Conservation (phyloP, 2,329 filamentous ascomycete species). For the Cercospora citrullina region DNA sequence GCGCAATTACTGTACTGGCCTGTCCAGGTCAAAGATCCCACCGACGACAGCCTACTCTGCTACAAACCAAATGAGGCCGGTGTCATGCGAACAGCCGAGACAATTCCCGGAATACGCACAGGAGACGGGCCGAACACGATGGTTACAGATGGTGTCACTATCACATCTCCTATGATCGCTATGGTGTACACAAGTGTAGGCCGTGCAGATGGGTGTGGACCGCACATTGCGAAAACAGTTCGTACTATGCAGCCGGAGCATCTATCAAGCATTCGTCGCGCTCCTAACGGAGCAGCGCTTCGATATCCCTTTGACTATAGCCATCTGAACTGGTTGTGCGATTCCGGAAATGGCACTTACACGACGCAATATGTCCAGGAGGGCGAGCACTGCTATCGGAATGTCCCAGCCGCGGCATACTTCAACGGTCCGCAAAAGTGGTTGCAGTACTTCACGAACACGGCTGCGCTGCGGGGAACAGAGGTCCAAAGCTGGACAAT, state of each 20-base stretch:
- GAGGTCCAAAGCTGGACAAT: slow-evolving; percentile 17
- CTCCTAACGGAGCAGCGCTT: slow-evolving; percentile 21
- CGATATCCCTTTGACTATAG: slow-evolving; percentile 27
- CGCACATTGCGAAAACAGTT: slow-evolving; percentile 27
- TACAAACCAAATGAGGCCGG: not conserved
- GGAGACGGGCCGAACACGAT: slow-evolving; percentile 26
- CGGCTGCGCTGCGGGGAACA: not conserved
- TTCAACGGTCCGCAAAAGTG: slow-evolving; percentile 17
- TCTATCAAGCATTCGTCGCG: slow-evolving; percentile 25
- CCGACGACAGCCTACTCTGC: not conserved
- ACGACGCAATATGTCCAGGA: slow-evolving; percentile 20
- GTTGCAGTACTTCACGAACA: slow-evolving; percentile 1
- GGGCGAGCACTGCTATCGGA: slow-evolving; percentile 29
- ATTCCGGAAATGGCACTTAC: slow-evolving; percentile 19
- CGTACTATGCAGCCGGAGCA: slow-evolving; percentile 25
- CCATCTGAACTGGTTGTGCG: slow-evolving; percentile 32
- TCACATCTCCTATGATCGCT: slow-evolving; percentile 29
- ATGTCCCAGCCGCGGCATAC: slow-evolving; percentile 31
- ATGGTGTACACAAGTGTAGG: slow-evolving; percentile 22
- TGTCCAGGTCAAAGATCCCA: slow-evolving; percentile 12
- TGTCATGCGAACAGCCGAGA: not conserved
- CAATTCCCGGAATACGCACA: not conserved
- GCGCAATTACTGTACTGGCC: slow-evolving; percentile 31
- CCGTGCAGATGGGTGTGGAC: slow-evolving; percentile 28
- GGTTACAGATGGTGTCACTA: slow-evolving; percentile 30